These are phyloP conservation scores for Claviceps pazoutovae DNA, from an alignment of 2,329 filamentous ascomycete species.

Conservation along the genomic window DNA sequence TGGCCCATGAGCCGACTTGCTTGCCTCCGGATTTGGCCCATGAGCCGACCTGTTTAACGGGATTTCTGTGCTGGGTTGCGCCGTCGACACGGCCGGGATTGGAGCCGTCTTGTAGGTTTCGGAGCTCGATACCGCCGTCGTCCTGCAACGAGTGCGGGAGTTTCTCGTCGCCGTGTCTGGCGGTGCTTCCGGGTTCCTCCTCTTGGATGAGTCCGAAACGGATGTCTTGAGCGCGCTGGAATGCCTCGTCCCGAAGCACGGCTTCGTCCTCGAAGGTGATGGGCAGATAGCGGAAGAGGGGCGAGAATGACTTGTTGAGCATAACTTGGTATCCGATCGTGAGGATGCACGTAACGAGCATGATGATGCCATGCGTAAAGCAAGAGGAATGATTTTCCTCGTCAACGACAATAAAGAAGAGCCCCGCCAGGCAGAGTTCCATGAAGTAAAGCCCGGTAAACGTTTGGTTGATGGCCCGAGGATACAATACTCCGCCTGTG, in stretches of 20 bases:
- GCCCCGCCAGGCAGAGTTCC: conserved; percentile 76
- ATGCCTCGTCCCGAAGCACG: conserved; percentile 77
- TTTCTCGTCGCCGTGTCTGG: conserved; percentile 16
- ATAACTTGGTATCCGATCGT: conserved; percentile 69
- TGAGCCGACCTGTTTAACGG: conserved; percentile 32
- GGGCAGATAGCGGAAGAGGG: conserved; percentile 76
- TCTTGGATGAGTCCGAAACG: conserved; percentile 49
- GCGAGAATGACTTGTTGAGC: conserved; percentile 70
- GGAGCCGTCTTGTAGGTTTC: conserved; percentile 17
- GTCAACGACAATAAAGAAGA: conserved; percentile 69
- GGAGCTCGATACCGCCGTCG: conserved; percentile 25
- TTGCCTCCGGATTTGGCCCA: conserved; percentile 26
- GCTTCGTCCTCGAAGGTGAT: conserved; percentile 95
- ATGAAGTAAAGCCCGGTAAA: conserved; percentile 93
- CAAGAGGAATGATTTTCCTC: conserved; percentile 41
- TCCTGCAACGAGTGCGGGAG: conserved; percentile 18
- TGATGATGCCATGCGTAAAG: conserved; percentile 65
- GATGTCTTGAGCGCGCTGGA: conserved; percentile 61
- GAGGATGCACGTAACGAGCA: conserved; percentile 60
- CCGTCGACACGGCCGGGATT: conserved; percentile 7
- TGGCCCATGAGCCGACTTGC: conserved; percentile 21
- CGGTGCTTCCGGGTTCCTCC: conserved; percentile 22
- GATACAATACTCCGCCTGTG: conserved; percentile 85
- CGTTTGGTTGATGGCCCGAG: conserved; percentile 83
- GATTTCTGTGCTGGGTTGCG: conserved; percentile 24